Conservation (phyloP, 2,329 filamentous ascomycete species). For the Pseudogymnoascus sp. region DNA sequence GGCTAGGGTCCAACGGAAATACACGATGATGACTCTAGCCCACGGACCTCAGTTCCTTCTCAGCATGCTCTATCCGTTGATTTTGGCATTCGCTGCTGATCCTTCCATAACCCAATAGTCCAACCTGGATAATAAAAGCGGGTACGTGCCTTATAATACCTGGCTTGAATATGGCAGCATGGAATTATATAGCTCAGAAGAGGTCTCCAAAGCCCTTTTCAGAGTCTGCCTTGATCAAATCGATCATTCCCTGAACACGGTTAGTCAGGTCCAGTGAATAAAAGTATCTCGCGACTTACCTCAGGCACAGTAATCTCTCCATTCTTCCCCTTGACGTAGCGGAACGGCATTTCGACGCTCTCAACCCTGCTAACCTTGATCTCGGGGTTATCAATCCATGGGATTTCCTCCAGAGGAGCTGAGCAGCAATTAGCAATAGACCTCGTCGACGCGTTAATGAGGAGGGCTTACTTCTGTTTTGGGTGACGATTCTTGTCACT, state of each 20-base stretch:
- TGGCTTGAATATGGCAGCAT: neutral
- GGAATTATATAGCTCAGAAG: conserved; percentile 41
- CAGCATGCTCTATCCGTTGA: neutral
- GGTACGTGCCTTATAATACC: neutral
- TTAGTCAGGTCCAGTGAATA: conserved; percentile 14
- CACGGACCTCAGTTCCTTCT: neutral
- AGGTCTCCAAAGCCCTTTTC: conserved; percentile 87
- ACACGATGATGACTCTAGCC: neutral
- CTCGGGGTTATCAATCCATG: conserved; percentile 82
- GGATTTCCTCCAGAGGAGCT: conserved; percentile 72
- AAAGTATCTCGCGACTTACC: conserved; percentile 41
- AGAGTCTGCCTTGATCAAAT: conserved; percentile 85
- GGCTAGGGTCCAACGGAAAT: neutral
- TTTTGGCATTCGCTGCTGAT: neutral
- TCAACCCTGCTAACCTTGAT: conserved; percentile 85
- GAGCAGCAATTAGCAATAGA: conserved; percentile 6
- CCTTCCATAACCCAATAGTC: neutral
- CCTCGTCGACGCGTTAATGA: neutral
- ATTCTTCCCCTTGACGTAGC: conserved; percentile 71
- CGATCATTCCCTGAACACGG: conserved; percentile 66
- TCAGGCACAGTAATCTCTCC: conserved; percentile 85
- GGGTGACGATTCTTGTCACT: conserved; percentile 81
- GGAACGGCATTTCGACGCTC: conserved; percentile 95
- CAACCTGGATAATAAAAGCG: neutral
- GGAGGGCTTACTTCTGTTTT: conserved; percentile 61